These are phyloP conservation scores for Coix lacrymajobi DNA, from an alignment of 176 grass and related monocot genomes.

Conservation along the genomic window DNA sequence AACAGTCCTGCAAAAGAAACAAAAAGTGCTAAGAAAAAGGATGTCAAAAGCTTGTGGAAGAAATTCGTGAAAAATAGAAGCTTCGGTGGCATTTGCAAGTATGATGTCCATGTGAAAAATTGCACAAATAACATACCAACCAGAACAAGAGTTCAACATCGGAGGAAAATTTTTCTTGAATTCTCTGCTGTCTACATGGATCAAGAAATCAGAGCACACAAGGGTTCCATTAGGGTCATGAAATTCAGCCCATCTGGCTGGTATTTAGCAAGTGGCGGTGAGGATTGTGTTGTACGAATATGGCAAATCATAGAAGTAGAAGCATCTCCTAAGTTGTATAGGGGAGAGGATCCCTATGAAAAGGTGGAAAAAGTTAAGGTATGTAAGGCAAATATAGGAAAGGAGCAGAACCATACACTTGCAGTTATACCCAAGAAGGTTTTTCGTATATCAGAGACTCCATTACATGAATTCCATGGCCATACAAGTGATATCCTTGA, in stretches of 20 bases:
- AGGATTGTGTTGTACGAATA: constrained; percentile 66
- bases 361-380: constrained; percentile 36
- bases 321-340: constrained; percentile 35
- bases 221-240: constrained; percentile 72
- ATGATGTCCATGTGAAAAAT: constrained; percentile 45
- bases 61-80: constrained; percentile 43
- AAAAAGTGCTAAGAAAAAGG: constrained; percentile 28
- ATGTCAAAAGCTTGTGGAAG: constrained; percentile 52
- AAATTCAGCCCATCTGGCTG: constrained; percentile 81
- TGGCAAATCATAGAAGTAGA: constrained; percentile 84
- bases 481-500: constrained; percentile 79
- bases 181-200: constrained; percentile 73
- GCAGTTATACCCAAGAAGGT: constrained; percentile 56
- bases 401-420: constrained; percentile 27
- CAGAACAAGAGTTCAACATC: constrained; percentile 50
- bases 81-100: constrained; percentile 33
- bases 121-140: constrained; percentile 24
- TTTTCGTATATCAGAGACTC: constrained; percentile 64
- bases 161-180: constrained; percentile 60
- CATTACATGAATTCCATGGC: constrained; percentile 66
- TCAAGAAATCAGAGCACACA: constrained; percentile 89
- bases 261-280: constrained; percentile 86
- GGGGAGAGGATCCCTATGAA: constrained; percentile 22
- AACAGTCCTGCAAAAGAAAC: not conserved
- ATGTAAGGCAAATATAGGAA: constrained; percentile 34